A percentile compares a stretch with the other conserved stretches of the same genome.
phyloP scores from a whole-genome alignment of 768 basidiomycete genomes.

The Harrya chromipes region DNA sequence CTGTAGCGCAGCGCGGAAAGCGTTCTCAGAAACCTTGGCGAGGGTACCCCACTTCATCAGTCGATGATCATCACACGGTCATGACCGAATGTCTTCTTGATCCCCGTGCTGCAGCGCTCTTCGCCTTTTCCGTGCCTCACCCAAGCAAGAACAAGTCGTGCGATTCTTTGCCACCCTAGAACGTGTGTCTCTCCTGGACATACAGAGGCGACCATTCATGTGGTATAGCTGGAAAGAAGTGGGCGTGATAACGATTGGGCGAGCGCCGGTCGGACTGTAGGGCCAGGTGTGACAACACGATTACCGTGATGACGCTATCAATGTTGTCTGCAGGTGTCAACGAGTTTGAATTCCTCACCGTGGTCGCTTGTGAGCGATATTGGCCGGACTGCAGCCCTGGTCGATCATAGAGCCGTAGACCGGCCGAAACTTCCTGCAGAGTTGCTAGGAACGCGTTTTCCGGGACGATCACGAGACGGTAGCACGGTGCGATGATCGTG shows the following conservation, averaged over 20 bases:
- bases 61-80: too few relatives aligned
- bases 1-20: too few relatives aligned
- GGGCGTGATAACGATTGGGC: conserved; percentile 24
- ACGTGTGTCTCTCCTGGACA: too few relatives aligned
- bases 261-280: conserved; percentile 52
- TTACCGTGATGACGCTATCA: not conserved
- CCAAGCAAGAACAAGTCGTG: too few relatives aligned
- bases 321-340: not conserved
- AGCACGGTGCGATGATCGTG: conserved; percentile 8
- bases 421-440: conserved; percentile 10
- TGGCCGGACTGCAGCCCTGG: conserved; percentile 7
- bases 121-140: too few relatives aligned
- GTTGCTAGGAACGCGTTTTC: conserved; percentile 16
- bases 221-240: too few relatives aligned
- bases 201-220: too few relatives aligned
- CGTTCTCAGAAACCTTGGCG: too few relatives aligned
- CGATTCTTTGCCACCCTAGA: too few relatives aligned
- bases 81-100: too few relatives aligned
- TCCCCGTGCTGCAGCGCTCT: too few relatives aligned
- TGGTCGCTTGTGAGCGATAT: conserved; percentile 13
- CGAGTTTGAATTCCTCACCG: not conserved
- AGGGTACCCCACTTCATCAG: too few relatives aligned
- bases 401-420: conserved; percentile 11
- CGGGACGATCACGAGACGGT: conserved; percentile 9
- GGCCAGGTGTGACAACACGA: conserved; percentile 24